phyloP scores from a whole-genome alignment of 2,329 filamentous ascomycete genomes.

The Madurella fahalii region DNA sequence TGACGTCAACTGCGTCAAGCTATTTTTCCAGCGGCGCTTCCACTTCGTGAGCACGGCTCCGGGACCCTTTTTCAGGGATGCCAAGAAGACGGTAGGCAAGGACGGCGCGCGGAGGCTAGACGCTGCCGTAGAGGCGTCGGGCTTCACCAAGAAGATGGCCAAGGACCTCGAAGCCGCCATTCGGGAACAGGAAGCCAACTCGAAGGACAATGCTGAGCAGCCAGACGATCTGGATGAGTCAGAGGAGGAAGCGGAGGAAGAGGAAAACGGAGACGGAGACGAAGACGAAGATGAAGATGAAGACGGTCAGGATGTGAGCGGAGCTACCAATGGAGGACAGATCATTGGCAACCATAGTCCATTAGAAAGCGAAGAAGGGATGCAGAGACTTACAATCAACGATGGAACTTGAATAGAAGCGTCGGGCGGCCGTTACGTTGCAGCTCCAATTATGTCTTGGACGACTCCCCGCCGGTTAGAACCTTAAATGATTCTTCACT shows the following conservation, averaged over 20 bases:
- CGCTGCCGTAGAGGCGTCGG: conserved; percentile 83
- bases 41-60: conserved; percentile 77
- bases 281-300: conserved; percentile 5
- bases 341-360: neutral
- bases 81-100: conserved; percentile 67
- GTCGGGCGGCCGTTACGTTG: neutral
- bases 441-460: neutral
- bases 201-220: conserved; percentile 34
- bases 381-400: conserved; percentile 21
- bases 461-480: neutral
- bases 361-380: conserved; percentile 9
- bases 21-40: conserved; percentile 86
- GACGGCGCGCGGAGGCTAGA: conserved; percentile 70
- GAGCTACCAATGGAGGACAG: neutral
- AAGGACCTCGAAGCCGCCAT: conserved; percentile 92
- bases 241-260: conserved; percentile 31
- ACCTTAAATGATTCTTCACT: neutral
- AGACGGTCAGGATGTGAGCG: neutral
- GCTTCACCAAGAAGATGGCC: conserved; percentile 94
- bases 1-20: conserved; percentile 91
- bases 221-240: conserved; percentile 32
- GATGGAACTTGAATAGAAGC: conserved; percentile 17
- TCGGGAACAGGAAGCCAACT: conserved; percentile 61
- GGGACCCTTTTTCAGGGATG: conserved; percentile 82
- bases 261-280: conserved; percentile 17